Percentiles rank a stretch among this genome's conserved stretches.
Evolutionary conservation across 2,329 filamentous ascomycete species (phyloP).

Genomic region (Penicillium sp.): DNA sequence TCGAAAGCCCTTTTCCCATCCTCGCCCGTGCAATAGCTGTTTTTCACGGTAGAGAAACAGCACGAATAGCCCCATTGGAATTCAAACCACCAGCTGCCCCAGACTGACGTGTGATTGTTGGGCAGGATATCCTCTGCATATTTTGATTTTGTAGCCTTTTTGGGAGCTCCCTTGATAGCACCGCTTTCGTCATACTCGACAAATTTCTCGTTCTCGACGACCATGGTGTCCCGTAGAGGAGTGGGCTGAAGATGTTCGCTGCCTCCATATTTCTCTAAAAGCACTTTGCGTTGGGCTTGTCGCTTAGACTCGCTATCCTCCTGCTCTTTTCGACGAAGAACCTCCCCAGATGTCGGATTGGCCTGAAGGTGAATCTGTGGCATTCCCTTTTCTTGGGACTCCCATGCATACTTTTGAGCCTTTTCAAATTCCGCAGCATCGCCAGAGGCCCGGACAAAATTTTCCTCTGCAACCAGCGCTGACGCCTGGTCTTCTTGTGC

Average conservation of each 20-base stretch:
- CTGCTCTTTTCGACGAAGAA: constrained; percentile 70
- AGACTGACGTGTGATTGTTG: constrained; percentile 89
- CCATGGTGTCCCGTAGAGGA: constrained; percentile 58
- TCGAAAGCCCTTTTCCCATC: constrained; percentile 77
- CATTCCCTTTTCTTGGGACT: constrained; percentile 76
- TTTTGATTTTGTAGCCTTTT: constrained; percentile 73
- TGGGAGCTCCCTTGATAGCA: constrained; percentile 78
- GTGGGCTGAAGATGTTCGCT: constrained; percentile 57
- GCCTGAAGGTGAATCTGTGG: constrained; percentile 86
- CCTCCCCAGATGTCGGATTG: constrained; percentile 89
- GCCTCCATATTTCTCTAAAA: constrained; percentile 77
- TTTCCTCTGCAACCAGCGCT: constrained; percentile 81
- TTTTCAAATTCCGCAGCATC: constrained; percentile 89
- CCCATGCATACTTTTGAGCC: constrained; percentile 89
- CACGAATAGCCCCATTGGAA: constrained; percentile 96
- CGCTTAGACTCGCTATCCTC: constrained; percentile 67
- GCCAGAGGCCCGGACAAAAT: constrained; percentile 80
- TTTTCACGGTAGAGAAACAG: constrained; percentile 88
- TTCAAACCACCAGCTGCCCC: constrained; percentile 95
- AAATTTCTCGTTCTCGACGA: constrained; percentile 77
- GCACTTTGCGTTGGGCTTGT: constrained; percentile 59
- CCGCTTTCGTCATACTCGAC: constrained; percentile 93
- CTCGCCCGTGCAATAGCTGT: constrained; percentile 95
- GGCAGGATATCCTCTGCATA: constrained; percentile 81
- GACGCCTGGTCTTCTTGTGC: constrained; percentile 74